These are phyloP conservation scores for Taphrina flavorubra DNA, from an alignment of 1,139 yeast genomes.

Conservation along the genomic window DNA sequence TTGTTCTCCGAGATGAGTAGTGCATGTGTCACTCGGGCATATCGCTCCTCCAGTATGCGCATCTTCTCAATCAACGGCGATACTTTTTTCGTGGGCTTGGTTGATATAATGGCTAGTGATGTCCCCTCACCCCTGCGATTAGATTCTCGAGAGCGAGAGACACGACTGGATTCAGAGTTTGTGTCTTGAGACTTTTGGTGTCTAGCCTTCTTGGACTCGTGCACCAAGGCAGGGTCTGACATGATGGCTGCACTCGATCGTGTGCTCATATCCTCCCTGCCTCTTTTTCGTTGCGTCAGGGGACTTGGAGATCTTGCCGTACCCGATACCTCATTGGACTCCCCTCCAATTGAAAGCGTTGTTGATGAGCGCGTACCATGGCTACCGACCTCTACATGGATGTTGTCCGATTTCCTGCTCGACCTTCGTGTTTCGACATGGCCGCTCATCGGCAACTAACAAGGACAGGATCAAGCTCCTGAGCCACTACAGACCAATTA, in stretches of 20 bases:
- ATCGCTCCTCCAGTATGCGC: constrained; percentile 21
- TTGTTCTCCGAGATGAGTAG: constrained; percentile 7
- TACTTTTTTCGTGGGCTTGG: constrained; percentile 9
- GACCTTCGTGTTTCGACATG: constrained; percentile 11
- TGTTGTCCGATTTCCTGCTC: background rate
- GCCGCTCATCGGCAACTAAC: constrained; percentile 1
- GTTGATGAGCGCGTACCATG: constrained; percentile 5
- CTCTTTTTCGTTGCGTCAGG: background rate
- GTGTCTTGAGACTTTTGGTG: background rate
- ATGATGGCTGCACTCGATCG: background rate
- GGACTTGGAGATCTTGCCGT: constrained; percentile 1
- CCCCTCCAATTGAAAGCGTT: background rate
- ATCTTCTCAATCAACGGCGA: constrained; percentile 15
- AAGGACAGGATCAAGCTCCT: no score
- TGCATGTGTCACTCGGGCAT: constrained; percentile 15
- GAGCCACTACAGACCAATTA: no score
- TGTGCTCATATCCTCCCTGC: background rate
- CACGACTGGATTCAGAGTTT: background rate
- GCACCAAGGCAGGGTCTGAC: background rate
- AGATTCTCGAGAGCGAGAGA: background rate
- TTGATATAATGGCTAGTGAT: background rate
- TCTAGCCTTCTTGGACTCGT: constrained; percentile 6
- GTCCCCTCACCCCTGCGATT: background rate
- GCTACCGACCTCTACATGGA: background rate
- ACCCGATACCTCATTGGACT: background rate